phyloP scores from a whole-genome alignment of 1,284 basidiomycete genomes.

The Chondrostereum purpureum region DNA sequence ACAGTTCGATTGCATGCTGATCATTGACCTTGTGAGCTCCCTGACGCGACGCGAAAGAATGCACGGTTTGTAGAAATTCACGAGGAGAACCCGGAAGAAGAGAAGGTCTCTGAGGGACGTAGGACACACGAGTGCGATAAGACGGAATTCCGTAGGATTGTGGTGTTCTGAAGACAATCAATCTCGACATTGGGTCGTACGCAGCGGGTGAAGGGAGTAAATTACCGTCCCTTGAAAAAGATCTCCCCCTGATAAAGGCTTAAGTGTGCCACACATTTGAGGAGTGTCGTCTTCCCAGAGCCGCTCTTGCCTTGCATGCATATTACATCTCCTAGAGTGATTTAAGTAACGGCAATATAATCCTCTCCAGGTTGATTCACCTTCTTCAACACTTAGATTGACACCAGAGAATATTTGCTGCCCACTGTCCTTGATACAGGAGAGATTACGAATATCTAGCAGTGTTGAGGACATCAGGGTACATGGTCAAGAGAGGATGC shows the following conservation, averaged over 20 bases:
- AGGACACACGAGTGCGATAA: slow-evolving; percentile 73
- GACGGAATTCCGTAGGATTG: slow-evolving; percentile 58
- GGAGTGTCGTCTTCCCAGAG: slow-evolving; percentile 71
- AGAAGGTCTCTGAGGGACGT: slow-evolving; percentile 81
- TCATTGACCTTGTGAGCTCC: slow-evolving; percentile 12
- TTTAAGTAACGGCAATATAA: neutral
- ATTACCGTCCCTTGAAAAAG: slow-evolving; percentile 57
- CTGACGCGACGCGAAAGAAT: slow-evolving; percentile 49
- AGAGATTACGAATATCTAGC: slow-evolving; percentile 31
- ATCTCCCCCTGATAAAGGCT: slow-evolving; percentile 66
- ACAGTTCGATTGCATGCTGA: slow-evolving; percentile 48
- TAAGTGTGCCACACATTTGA: slow-evolving; percentile 80
- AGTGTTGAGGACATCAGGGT: slow-evolving; percentile 21
- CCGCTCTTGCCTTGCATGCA: slow-evolving; percentile 74
- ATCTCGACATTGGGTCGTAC: slow-evolving; percentile 4
- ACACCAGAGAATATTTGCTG: neutral
- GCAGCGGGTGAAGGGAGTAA: too few relatives aligned
- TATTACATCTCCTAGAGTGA: slow-evolving; percentile 48
- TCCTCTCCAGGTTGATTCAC: slow-evolving; percentile 14
- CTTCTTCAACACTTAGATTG: slow-evolving; percentile 41
- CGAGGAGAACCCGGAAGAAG: slow-evolving; percentile 75
- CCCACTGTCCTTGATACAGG: neutral
- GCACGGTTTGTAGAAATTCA: slow-evolving; percentile 59
- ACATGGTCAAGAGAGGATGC: too few relatives aligned
- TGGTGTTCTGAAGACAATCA: slow-evolving; percentile 35